Conservation (phyloP, 768 basidiomycete genomes). For the Lactarius hengduanensis region DNA sequence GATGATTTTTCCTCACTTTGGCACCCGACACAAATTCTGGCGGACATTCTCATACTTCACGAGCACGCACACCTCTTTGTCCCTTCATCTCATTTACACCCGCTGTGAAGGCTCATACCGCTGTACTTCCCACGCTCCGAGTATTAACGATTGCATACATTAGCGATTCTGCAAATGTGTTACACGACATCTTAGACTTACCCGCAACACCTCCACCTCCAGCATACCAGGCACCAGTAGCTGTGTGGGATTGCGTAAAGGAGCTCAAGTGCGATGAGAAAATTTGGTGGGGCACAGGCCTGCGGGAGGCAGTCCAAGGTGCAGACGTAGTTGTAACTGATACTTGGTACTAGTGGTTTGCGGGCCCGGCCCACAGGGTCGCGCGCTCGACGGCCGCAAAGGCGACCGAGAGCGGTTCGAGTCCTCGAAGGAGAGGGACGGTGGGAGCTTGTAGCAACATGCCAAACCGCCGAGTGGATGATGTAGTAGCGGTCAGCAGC, state of each 20-base stretch:
- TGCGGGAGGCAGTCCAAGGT: conserved; percentile 79
- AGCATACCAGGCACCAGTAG: conserved; percentile 61
- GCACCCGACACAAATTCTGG: conserved; percentile 96
- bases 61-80: conserved; percentile 65
- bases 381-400: conserved; percentile 66
- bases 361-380: conserved; percentile 37
- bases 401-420: conserved; percentile 66
- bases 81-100: conserved; percentile 23
- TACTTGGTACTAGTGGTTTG: conserved; percentile 65
- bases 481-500: conserved; percentile 24
- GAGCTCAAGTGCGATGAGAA: conserved; percentile 69
- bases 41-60: conserved; percentile 87
- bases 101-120: conserved; percentile 19
- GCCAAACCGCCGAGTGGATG: conserved; percentile 34
- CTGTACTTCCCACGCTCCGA: conserved; percentile 52
- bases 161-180: conserved; percentile 92
- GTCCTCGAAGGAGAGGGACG: conserved; percentile 64
- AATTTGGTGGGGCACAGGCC: conserved; percentile 75
- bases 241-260: conserved; percentile 81
- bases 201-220: conserved; percentile 75
- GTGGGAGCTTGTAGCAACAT: conserved; percentile 55
- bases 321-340: conserved; percentile 98
- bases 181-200: conserved; percentile 95
- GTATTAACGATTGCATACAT: conserved; percentile 91
- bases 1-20: conserved; percentile 98